These are phyloP conservation scores for Daucus carota DNA, from an alignment of 129 eudicot genomes.

Conservation along the genomic window DNA sequence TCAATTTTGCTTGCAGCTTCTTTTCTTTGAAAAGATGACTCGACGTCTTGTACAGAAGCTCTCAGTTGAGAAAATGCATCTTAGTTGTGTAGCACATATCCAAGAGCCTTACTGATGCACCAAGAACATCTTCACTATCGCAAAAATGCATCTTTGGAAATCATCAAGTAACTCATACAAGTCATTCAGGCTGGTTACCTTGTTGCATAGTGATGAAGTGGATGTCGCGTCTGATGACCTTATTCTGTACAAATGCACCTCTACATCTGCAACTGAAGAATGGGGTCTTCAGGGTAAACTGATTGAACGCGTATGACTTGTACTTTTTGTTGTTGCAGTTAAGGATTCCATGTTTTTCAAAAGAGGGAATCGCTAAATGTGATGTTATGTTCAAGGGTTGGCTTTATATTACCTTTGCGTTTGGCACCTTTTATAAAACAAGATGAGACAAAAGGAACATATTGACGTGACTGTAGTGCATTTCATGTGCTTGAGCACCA, in stretches of 20 bases:
- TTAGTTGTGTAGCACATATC: slow-evolving; percentile 17
- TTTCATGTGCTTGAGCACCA: background rate
- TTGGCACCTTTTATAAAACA: background rate
- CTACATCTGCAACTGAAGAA: background rate
- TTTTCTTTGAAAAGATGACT: slow-evolving; percentile 8
- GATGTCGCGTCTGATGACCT: slow-evolving; percentile 1
- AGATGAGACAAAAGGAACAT: slow-evolving; percentile 16
- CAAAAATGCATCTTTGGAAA: slow-evolving; percentile 6
- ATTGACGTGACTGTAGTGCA: background rate
- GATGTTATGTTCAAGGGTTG: background rate
- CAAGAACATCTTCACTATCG: slow-evolving; percentile 12
- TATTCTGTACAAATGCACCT: slow-evolving; percentile 14
- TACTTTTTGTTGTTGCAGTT: background rate
- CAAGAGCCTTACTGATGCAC: slow-evolving; percentile 15
- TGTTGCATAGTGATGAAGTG: background rate
- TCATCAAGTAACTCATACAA: slow-evolving; percentile 22
- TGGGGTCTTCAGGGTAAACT: slow-evolving; percentile 20
- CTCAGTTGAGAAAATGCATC: slow-evolving; percentile 18
- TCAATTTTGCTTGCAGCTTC: slow-evolving; percentile 2
- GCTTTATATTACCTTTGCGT: background rate
- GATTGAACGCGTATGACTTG: slow-evolving; percentile 13
- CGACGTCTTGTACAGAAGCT: slow-evolving; percentile 15
- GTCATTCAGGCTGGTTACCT: slow-evolving; percentile 7
- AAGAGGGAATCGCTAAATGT: background rate
- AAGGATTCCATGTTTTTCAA: background rate